Evolutionary conservation across 148 eudicot species (phyloP), one percentile per base, ranked within the genome.

Genomic region (Talinum fruticosum): DNA sequence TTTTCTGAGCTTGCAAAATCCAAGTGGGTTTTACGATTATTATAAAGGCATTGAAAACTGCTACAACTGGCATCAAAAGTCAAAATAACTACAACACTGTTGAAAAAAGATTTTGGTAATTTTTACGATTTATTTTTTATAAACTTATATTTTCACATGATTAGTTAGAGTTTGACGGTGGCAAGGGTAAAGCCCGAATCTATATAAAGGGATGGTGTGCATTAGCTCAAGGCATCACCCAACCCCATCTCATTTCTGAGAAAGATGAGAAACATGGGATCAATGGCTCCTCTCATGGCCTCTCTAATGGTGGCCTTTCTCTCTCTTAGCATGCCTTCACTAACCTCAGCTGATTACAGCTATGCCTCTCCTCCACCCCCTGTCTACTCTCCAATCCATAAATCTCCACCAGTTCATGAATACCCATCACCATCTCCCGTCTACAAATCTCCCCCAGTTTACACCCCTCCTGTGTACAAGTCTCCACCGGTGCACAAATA

Each of bases 351-450:
- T 2, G 16, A 71, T 68, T 82, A 84, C 81, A 24, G 10, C 0
- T 82, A 82, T 70, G 34, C 79, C 8, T 83, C 84, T 44, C 86
- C 88, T 13, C 79, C 85, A 45, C 82, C 76, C 14, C 85, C 81
- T 33, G 26, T 54, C 62, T 14, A 21, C 14, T 54, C 62, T 6
- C 80, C 80, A 4, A 75, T 71, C 21, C 54, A 74, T 36, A 74
- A 74, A 45, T 61, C 85, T n/a, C n/a, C n/a, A n/a, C n/a, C n/a
- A n/a, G n/a, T n/a, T n/a, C n/a, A n/a, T n/a, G n/a, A n/a, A n/a
- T n/a, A n/a, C n/a, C n/a, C n/a, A n/a, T n/a, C n/a, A n/a, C n/a
- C n/a, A n/a, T n/a, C n/a, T n/a, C n/a, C n/a, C n/a, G n/a, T n/a
- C n/a, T n/a, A n/a, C n/a, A n/a, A n/a, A n/a, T n/a, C n/a, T n/a